Conservation (phyloP, 2,329 filamentous ascomycete genomes). For the Coleophoma eucalyptorum region DNA sequence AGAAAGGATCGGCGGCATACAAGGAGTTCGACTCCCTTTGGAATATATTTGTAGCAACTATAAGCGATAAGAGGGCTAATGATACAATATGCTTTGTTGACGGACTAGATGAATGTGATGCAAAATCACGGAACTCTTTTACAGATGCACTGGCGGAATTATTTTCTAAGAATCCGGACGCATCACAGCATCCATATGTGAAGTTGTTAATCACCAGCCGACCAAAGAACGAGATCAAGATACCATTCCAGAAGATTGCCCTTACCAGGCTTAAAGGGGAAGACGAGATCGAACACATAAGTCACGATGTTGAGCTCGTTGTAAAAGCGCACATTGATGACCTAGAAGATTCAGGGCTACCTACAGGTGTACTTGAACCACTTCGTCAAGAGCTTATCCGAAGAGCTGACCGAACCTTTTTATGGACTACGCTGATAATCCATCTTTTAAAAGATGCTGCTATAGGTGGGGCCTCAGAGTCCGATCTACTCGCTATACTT, state of each 20-base stretch:
- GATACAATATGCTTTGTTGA: not conserved
- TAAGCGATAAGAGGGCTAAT: not conserved
- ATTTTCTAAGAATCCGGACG: not conserved
- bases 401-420: constrained; percentile 12
- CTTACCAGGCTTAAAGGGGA: not conserved
- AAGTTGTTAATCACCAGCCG: not conserved
- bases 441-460: constrained; percentile 10
- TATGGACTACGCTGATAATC: constrained; percentile 16
- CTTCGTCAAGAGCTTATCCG: not conserved
- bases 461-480: not conserved
- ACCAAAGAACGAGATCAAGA: constrained; percentile 10
- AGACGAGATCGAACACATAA: not conserved
- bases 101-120: not conserved
- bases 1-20: not conserved
- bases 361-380: not conserved
- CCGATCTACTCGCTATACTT: constrained; percentile 6
- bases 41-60: not conserved
- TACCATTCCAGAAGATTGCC: not conserved
- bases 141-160: not conserved
- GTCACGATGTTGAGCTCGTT: not conserved
- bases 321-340: not conserved
- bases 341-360: not conserved
- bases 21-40: not conserved
- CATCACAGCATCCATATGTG: not conserved
- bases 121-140: not conserved